Evolutionary conservation across 2,329 filamentous ascomycete species (phyloP).

Genomic region (Fusarium staphyleae): DNA sequence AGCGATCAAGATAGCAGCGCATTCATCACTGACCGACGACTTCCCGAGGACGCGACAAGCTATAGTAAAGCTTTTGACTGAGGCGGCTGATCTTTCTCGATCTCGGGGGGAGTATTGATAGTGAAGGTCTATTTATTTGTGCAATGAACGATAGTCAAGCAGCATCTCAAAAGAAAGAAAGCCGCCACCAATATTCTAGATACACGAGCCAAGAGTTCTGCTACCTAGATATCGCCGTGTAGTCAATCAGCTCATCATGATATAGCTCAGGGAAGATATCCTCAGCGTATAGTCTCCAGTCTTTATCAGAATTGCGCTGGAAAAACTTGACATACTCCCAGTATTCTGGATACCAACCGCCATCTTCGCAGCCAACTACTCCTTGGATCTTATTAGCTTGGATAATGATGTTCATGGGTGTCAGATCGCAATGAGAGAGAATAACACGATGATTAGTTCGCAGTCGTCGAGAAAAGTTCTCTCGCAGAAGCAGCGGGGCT

Average conservation of each 20-base stretch:
- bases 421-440: conserved; percentile 61
- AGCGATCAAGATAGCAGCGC: background rate
- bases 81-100: too few relatives aligned
- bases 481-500: too few relatives aligned
- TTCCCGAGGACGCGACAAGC: background rate
- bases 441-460: conserved; percentile 44
- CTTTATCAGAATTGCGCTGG: conserved; percentile 21
- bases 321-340: conserved; percentile 50
- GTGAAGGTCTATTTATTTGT: too few relatives aligned
- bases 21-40: background rate
- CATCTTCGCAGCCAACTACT: conserved; percentile 57
- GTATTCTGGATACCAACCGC: conserved; percentile 56
- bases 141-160: too few relatives aligned
- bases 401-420: conserved; percentile 53
- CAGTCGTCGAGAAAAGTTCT: conserved; percentile 37
- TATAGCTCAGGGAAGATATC: conserved; percentile 40
- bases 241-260: conserved; percentile 40
- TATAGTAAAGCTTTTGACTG: background rate
- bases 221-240: conserved; percentile 35
- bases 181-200: too few relatives aligned
- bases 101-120: too few relatives aligned
- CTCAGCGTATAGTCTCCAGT: conserved; percentile 32
- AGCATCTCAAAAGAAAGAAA: too few relatives aligned
- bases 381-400: conserved; percentile 49
- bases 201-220: conserved; percentile 19